phyloP scores from a whole-genome alignment of 805 yeast species.

The Monosporozyma yasuniensis region DNA sequence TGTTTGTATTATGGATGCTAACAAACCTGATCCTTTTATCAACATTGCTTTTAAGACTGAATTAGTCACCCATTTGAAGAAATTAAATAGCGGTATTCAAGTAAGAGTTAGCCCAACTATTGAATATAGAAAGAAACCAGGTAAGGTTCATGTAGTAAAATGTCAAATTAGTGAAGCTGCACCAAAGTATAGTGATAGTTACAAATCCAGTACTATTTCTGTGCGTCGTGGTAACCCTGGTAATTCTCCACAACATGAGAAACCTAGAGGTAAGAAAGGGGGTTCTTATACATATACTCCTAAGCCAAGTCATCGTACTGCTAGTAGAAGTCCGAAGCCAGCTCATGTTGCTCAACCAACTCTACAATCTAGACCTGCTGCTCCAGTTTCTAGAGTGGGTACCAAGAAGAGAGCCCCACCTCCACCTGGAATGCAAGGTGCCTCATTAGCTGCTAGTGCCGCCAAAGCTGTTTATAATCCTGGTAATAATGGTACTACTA shows the following conservation, averaged over 20 bases:
- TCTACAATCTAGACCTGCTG: slow-evolving; percentile 19
- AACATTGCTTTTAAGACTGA: slow-evolving; percentile 86
- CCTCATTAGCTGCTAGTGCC: slow-evolving; percentile 34
- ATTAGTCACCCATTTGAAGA: slow-evolving; percentile 63
- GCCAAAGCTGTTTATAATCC: slow-evolving; percentile 32
- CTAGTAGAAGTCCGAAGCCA: slow-evolving; percentile 11
- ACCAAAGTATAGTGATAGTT: slow-evolving; percentile 59
- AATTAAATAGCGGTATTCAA: slow-evolving; percentile 46
- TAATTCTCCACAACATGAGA: slow-evolving; percentile 56
- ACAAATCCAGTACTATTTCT: slow-evolving; percentile 81
- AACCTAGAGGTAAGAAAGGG: slow-evolving; percentile 52
- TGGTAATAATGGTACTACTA: slow-evolving; percentile 19
- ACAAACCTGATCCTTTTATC: slow-evolving; percentile 69
- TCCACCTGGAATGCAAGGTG: slow-evolving; percentile 24
- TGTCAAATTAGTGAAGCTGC: slow-evolving; percentile 53
- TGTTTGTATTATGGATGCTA: slow-evolving; percentile 28
- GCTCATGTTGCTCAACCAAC: slow-evolving; percentile 3
- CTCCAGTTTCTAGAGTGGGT: slow-evolving; percentile 20
- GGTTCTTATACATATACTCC: slow-evolving; percentile 7
- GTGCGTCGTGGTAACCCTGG: slow-evolving; percentile 77
- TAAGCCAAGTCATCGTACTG: not conserved
- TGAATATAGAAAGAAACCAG: slow-evolving; percentile 85
- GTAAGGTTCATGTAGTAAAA: slow-evolving; percentile 65
- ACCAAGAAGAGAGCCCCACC: slow-evolving; percentile 31
- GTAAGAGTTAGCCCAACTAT: slow-evolving; percentile 65